These are phyloP conservation scores for Pyrus bretschneideri DNA, from an alignment of 306 rosid species.

Conservation along the genomic window DNA sequence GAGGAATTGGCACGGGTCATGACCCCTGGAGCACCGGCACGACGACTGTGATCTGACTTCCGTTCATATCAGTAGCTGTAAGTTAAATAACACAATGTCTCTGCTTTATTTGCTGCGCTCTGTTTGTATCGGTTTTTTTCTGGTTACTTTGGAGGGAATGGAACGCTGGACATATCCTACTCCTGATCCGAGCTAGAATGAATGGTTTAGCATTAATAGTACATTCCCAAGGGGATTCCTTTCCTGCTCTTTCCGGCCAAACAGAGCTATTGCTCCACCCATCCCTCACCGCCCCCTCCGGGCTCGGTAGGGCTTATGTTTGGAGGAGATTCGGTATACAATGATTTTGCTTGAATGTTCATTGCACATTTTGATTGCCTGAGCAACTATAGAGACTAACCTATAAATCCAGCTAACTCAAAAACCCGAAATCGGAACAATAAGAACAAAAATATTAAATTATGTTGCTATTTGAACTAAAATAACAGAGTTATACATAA, in stretches of 20 bases:
- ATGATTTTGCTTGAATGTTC: neutral
- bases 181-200: neutral
- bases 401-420: neutral
- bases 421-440: neutral
- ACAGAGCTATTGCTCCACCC: too few relatives aligned
- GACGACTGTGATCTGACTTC: slow-evolving; percentile 1
- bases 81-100: neutral
- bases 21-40: neutral
- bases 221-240: too few relatives aligned
- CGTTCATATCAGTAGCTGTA: neutral
- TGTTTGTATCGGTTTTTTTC: neutral
- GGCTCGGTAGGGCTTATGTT: neutral
- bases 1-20: neutral
- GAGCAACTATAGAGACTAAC: neutral
- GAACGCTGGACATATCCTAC: neutral
- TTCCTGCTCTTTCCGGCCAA: too few relatives aligned
- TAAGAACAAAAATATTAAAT: neutral
- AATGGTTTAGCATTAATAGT: too few relatives aligned
- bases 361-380: neutral
- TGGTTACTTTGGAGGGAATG: neutral
- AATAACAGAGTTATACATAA: neutral
- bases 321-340: neutral
- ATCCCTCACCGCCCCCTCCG: neutral
- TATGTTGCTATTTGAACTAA: neutral
- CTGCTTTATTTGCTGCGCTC: too few relatives aligned